Conservation (phyloP, 148 eudicot species). For the Nyssa sinensis region DNA sequence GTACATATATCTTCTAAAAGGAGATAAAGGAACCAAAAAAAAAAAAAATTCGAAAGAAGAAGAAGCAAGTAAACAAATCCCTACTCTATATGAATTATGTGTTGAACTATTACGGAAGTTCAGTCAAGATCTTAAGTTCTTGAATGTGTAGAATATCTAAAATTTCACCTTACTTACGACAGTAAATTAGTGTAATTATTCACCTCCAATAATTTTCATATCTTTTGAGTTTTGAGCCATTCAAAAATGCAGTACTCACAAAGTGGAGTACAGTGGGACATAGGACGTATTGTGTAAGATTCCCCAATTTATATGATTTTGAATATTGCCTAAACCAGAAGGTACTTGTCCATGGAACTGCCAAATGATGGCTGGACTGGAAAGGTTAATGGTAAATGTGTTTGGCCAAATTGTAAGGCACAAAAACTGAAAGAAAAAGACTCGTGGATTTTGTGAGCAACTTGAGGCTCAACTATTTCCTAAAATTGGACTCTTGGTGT, state of each 20-base stretch:
- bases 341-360: constrained; percentile 7
- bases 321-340: background rate
- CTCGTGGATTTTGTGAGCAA: background rate
- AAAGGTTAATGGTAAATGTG: background rate
- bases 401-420: background rate
- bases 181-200: background rate
- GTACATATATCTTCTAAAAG: background rate
- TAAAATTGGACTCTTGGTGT: background rate
- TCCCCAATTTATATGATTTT: no score
- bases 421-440: background rate
- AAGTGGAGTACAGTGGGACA: no score
- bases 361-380: background rate
- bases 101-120: no score
- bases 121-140: background rate
- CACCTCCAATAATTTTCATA: background rate
- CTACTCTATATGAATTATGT: background rate
- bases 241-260: background rate
- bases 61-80: background rate
- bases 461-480: background rate
- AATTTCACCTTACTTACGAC: background rate
- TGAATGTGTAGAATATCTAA: background rate
- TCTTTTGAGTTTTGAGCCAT: background rate
- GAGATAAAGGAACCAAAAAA: background rate
- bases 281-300: no score
- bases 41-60: no score